These are phyloP conservation scores for Cordyceps javanica DNA, from an alignment of 2,329 filamentous ascomycete species.

Conservation along the genomic window DNA sequence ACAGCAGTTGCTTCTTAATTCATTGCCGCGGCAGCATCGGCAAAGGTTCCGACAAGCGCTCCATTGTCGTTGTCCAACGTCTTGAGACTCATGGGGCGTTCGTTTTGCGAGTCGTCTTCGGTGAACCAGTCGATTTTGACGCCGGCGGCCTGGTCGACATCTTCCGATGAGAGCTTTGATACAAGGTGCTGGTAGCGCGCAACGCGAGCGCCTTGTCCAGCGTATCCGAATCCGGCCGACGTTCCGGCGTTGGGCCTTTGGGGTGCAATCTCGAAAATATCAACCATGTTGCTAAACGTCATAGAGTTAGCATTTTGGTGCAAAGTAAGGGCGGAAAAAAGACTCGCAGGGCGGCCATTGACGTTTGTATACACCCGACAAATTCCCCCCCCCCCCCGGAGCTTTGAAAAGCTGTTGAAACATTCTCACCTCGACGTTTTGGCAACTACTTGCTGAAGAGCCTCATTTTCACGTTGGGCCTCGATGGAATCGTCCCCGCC, in stretches of 20 bases:
- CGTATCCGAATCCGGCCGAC: slow-evolving; percentile 38
- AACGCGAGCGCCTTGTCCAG: slow-evolving; percentile 49
- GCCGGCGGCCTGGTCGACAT: slow-evolving; percentile 31
- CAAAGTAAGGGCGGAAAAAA: too few relatives aligned
- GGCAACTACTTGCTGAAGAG: slow-evolving; percentile 56
- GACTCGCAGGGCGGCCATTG: too few relatives aligned
- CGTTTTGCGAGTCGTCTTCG: slow-evolving; percentile 43
- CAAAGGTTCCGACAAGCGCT: slow-evolving; percentile 54
- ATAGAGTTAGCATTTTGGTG: slow-evolving; percentile 2
- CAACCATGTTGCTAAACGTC: slow-evolving; percentile 55
- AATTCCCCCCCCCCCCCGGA: too few relatives aligned
- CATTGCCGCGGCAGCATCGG: slow-evolving; percentile 51
- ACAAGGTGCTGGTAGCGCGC: slow-evolving; percentile 57
- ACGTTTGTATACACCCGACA: too few relatives aligned
- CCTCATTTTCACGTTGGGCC: slow-evolving; percentile 57
- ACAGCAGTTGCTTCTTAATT: slow-evolving; percentile 21
- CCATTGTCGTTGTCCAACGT: slow-evolving; percentile 28
- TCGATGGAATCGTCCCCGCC: slow-evolving; percentile 54
- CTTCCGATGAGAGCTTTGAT: slow-evolving; percentile 49
- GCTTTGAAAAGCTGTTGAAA: not conserved
- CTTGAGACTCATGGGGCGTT: slow-evolving; percentile 27
- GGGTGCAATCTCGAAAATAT: slow-evolving; percentile 60
- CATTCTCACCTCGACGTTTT: slow-evolving; percentile 55
- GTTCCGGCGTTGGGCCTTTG: slow-evolving; percentile 36
- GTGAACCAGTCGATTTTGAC: slow-evolving; percentile 50